Base-by-base conservation (phyloP, 805 yeast species). In the Torulaspora microellipsoides region DNA sequence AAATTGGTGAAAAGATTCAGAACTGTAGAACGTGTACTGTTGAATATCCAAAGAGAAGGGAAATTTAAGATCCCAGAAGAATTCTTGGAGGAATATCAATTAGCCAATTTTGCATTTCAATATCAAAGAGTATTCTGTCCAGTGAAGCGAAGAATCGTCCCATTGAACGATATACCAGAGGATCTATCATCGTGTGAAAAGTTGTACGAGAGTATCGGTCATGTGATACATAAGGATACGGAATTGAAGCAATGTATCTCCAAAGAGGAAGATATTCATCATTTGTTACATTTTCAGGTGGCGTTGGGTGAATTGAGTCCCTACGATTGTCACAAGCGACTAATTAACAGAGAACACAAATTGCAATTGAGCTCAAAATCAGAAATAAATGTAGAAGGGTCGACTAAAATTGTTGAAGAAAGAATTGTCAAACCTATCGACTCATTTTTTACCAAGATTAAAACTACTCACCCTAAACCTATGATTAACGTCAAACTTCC, bases 121-220 rank as follows among this genome's bases (percentile, higher is more conserved):
- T 85, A 71, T 60, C 97, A 89, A 61, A 74, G 95, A 48, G 97
- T 93, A 1, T 91, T 79, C 64, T 78, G 90, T 59, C 95, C 96
- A 0, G 38, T 62, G 1, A 48, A 58, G 1, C 55, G 71, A 32
- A 40, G 54, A 31, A 66, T 87, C n/a, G 71, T 73, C 1, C 77
- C 86, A 28, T 68, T 91, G 51, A 78, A 77, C 52, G 76, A 73
- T 3, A 67, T 82, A 10, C 81, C 84, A 0, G 66, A 61, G 0
- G 67, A 60, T 3, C 56, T 59, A 4, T 41, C 58, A 2, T 40
- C 54, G 1, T 41, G 60, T 3, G 54, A 53, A 15, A 53, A 62
- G 2, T 55, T 72, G 27, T 66, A 61, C 15, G 57, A 66, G 8
- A 72, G 75, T 34, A 64, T 68, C 49, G 79, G 76, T 3, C 43